These are phyloP conservation scores for Dothideomycetidae sp. DNA, from an alignment of 2,329 filamentous ascomycete genomes.

Conservation along the genomic window DNA sequence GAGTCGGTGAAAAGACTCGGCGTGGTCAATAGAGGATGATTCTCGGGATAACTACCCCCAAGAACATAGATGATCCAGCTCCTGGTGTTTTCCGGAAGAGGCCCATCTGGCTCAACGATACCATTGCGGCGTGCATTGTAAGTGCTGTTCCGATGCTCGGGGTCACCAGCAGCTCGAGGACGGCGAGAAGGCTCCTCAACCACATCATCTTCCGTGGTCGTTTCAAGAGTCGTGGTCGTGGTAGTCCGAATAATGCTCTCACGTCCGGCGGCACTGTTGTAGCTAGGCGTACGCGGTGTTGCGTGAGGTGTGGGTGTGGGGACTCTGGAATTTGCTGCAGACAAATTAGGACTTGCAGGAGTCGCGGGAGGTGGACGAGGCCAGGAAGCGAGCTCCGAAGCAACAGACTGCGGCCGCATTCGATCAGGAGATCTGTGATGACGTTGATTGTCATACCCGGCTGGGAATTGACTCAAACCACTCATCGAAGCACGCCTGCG, in stretches of 20 bases:
- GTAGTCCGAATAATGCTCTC: conserved; percentile 26
- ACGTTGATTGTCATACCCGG: conserved; percentile 39
- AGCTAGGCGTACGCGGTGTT: conserved; percentile 10
- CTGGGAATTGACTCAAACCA: conserved; percentile 33
- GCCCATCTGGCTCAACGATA: conserved; percentile 42
- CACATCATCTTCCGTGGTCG: conserved; percentile 26
- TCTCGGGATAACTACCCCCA: conserved; percentile 54
- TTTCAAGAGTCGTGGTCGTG: conserved; percentile 16
- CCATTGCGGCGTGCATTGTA: conserved; percentile 43
- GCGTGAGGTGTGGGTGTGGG: conserved; percentile 13
- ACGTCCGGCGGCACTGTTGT: conserved; percentile 16
- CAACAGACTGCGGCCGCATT: conserved; percentile 28
- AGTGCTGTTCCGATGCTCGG: conserved; percentile 33
- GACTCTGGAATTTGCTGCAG: conserved; percentile 38
- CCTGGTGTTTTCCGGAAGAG: conserved; percentile 39
- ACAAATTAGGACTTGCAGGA: conserved; percentile 45
- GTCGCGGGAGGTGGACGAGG: conserved; percentile 37
- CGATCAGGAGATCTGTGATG: conserved; percentile 36
- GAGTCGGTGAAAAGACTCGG: conserved; percentile 57
- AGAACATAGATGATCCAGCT: conserved; percentile 63
- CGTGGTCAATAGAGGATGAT: conserved; percentile 55
- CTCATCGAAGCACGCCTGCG: conserved; percentile 41
- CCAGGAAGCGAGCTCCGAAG: conserved; percentile 43
- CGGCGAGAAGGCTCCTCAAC: conserved; percentile 27
- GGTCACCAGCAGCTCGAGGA: conserved; percentile 44